Evolutionary conservation across 2,329 filamentous ascomycete genomes (phyloP).

Genomic region (Pseudogymnoascus sp.): DNA sequence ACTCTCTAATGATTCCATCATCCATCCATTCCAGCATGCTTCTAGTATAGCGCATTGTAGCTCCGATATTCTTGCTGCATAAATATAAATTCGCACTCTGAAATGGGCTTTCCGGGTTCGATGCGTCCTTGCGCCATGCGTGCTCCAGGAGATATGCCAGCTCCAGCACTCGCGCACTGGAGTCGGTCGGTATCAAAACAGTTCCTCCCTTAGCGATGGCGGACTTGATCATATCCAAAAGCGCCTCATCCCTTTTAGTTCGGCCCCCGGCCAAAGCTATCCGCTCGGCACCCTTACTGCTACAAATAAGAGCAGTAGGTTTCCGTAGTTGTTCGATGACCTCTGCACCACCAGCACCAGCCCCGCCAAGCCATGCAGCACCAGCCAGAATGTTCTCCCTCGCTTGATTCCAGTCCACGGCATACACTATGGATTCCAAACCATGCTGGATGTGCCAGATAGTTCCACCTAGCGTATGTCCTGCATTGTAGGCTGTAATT

Average conservation of each 20-base stretch:
- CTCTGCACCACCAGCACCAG: constrained; percentile 71
- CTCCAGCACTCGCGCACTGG: constrained; percentile 88
- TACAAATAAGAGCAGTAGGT: constrained; percentile 89
- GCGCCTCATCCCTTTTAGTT: constrained; percentile 74
- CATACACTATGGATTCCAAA: constrained; percentile 93
- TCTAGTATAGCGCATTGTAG: constrained; percentile 81
- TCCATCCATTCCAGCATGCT: constrained; percentile 99
- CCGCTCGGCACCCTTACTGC: constrained; percentile 70
- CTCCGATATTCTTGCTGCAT: constrained; percentile 76
- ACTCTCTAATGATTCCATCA: constrained; percentile 85
- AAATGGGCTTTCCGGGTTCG: constrained; percentile 44
- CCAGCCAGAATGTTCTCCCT: constrained; percentile 90
- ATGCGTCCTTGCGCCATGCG: constrained; percentile 67
- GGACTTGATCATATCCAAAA: constrained; percentile 73
- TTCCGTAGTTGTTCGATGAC: constrained; percentile 90
- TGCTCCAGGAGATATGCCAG: constrained; percentile 88
- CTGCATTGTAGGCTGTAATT: constrained; percentile 93
- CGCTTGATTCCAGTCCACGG: constrained; percentile 97
- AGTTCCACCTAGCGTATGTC: constrained; percentile 89
- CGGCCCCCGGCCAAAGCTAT: constrained; percentile 63
- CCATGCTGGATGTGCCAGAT: constrained; percentile 99
- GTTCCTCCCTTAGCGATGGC: constrained; percentile 78
- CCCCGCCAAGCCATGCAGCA: constrained; percentile 85
- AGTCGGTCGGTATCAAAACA: constrained; percentile 88
- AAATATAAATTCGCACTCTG: constrained; percentile 62